Base-by-base conservation (phyloP, 306 rosid genomes). In the Lathyrus sativus region DNA sequence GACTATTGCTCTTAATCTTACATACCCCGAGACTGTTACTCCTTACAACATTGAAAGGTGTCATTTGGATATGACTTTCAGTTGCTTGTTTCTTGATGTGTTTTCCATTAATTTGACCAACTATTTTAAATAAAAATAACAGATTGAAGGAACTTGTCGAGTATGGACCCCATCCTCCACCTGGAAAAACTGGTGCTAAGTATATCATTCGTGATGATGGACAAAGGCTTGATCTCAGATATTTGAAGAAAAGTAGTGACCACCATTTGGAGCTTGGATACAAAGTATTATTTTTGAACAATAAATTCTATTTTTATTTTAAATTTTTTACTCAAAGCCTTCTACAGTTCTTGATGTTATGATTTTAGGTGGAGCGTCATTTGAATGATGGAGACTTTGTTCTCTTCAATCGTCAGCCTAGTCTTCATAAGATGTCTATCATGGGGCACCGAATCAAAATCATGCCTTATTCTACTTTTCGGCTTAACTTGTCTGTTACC, bases 251-350 rank as follows among this genome's bases (percentile, higher is more conserved):
- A 80, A 93, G 97, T 70, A 93, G 99, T 6, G 97, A 93, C 80
- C 97, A 93, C 81, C 99, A 93, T 85, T 85, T 93, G 88, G 99
- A 93, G 87, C 99, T 90, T 62, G 99, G 99, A 73, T 93, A 93
- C 76, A 93, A 93, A 96, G 99, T 70, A 84, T 46, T 28, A 55
- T 42, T 72, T 70, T 19, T 45, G 29, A 13, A 59, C 71, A 15
- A 18, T 67, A 42, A 9, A 17, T 9, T 15, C 75, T 46, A 42
- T 11, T 3, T n/a, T 50, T 15, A 31, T 13, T 56, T 6, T 3
- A 12, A 56, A 7, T 38, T 14, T 62, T 68, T 51, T 55, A 41
- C 70, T 67, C 46, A 24, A 43, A 60, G 37, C 41, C 44, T 12
- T 60, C 62, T 66, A 68, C 38, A 60, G 31, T 38, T 64, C 58